Evolutionary conservation across 2,329 filamentous ascomycete genomes (phyloP).

Genomic region (Diaporthe citrichinensis): DNA sequence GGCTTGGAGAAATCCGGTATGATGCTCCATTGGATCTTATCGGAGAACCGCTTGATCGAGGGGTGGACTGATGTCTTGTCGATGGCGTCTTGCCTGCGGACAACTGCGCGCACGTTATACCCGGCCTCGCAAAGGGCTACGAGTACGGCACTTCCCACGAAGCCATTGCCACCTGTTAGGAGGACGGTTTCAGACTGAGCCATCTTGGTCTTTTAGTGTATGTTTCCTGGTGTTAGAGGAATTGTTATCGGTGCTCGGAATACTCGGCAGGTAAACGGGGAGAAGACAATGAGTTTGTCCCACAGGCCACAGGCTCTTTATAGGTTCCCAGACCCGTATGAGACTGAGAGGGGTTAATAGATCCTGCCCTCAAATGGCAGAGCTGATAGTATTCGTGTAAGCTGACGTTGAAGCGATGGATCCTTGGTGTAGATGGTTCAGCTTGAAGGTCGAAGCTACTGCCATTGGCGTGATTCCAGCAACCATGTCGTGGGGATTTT

Average conservation of each 20-base stretch:
- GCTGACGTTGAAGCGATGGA: not conserved
- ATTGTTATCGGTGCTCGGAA: not conserved
- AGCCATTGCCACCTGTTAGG: constrained; percentile 29
- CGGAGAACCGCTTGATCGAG: not conserved
- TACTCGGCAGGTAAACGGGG: too few species aligned
- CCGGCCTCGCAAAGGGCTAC: constrained; percentile 34
- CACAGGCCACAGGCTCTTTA: not conserved
- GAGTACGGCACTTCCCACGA: constrained; percentile 30
- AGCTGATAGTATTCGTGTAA: not conserved
- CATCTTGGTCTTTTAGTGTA: not conserved
- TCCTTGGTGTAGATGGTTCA: too few species aligned
- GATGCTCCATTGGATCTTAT: constrained; percentile 27
- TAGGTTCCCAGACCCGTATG: not conserved
- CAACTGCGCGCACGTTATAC: constrained; percentile 25
- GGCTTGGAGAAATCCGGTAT: constrained; percentile 19
- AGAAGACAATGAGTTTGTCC: not conserved
- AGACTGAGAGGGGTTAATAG: not conserved
- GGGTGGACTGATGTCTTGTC: constrained; percentile 12
- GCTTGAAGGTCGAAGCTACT: not conserved
- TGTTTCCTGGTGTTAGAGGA: not conserved
- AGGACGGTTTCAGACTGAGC: constrained; percentile 9
- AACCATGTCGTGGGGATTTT: not conserved
- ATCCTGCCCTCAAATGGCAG: not conserved
- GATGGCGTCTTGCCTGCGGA: constrained; percentile 34
- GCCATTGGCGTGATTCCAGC: not conserved